Evolutionary conservation across 257 asterid genomes (phyloP).

Genomic region (Jaltomata sinuosa): DNA sequence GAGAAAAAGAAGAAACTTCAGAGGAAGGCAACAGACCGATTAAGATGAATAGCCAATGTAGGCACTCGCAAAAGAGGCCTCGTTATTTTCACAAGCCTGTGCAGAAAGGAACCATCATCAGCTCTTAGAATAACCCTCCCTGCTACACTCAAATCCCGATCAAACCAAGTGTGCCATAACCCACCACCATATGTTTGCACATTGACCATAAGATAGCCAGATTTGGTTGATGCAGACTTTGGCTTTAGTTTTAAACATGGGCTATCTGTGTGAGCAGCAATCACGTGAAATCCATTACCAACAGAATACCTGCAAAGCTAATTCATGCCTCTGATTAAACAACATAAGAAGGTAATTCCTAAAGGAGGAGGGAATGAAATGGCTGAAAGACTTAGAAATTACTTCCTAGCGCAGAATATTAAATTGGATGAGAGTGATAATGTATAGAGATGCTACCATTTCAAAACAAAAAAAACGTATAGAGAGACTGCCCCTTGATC

Average conservation of each 20-base stretch:
- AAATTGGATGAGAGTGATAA: neutral
- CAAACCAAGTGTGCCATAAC: slow-evolving; percentile 99
- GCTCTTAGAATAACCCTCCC: slow-evolving; percentile 87
- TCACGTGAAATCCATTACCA: slow-evolving; percentile 85
- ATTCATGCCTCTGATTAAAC: slow-evolving; percentile 13
- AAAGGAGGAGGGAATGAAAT: neutral
- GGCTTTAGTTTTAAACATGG: slow-evolving; percentile 98
- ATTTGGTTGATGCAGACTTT: slow-evolving; percentile 71
- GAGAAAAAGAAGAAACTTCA: neutral
- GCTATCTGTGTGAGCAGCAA: slow-evolving; percentile 98
- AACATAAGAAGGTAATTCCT: neutral
- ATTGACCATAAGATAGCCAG: slow-evolving; percentile 90
- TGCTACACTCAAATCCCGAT: slow-evolving; percentile 89
- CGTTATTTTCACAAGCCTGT: slow-evolving; percentile 81
- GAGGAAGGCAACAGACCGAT: slow-evolving; percentile 41
- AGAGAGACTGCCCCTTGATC: neutral
- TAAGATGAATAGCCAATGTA: slow-evolving; percentile 92
- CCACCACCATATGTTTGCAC: slow-evolving; percentile 97
- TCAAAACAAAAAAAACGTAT: too few relatives aligned
- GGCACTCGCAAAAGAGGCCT: slow-evolving; percentile 93
- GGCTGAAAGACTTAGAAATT: neutral
- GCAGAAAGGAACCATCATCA: slow-evolving; percentile 74
- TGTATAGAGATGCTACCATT: too few relatives aligned
- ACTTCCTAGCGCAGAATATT: neutral
- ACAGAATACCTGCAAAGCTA: slow-evolving; percentile 72